Evolutionary conservation across 75 land plant species (phyloP).

Genomic region (Ceratopteris richardii): DNA sequence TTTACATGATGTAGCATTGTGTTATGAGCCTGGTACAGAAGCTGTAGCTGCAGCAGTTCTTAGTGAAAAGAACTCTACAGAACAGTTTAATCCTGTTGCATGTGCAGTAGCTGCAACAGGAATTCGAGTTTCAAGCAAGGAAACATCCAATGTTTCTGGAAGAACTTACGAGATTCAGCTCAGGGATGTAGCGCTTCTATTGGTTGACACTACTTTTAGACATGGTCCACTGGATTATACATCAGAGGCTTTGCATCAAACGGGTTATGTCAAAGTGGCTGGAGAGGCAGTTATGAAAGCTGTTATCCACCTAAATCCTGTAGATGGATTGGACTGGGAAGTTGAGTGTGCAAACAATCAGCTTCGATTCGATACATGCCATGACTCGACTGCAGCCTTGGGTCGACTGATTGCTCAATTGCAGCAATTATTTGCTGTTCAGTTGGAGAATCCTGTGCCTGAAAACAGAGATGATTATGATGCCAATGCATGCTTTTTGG

Average conservation of each 20-base stretch:
- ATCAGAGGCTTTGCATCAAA: slow-evolving; percentile 37
- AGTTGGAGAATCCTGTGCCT: slow-evolving; percentile 44
- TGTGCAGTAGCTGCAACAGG: slow-evolving; percentile 84
- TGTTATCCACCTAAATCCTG: slow-evolving; percentile 39
- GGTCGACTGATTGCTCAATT: slow-evolving; percentile 57
- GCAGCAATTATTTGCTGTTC: slow-evolving; percentile 83
- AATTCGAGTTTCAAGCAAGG: slow-evolving; percentile 48
- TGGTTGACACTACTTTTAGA: slow-evolving; percentile 30
- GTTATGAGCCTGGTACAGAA: slow-evolving; percentile 68
- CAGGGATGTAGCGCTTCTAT: slow-evolving; percentile 80
- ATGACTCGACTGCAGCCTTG: slow-evolving; percentile 73
- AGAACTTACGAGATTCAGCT: slow-evolving; percentile 48
- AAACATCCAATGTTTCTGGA: slow-evolving; percentile 11
- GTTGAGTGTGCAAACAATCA: slow-evolving; percentile 59
- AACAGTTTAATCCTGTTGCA: slow-evolving; percentile 27
- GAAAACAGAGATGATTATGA: not conserved
- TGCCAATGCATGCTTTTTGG: not conserved
- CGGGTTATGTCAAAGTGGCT: slow-evolving; percentile 85
- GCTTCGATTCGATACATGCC: slow-evolving; percentile 64
- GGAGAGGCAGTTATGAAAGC: slow-evolving; percentile 58
- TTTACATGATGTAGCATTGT: slow-evolving; percentile 73
- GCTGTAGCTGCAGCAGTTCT: slow-evolving; percentile 5
- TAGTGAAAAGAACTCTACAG: not conserved
- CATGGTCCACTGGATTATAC: slow-evolving; percentile 22
- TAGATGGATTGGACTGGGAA: slow-evolving; percentile 52